These are phyloP conservation scores for Gnaphalium uliginosum DNA, from an alignment of 129 eudicot genomes.

Conservation along the genomic window DNA sequence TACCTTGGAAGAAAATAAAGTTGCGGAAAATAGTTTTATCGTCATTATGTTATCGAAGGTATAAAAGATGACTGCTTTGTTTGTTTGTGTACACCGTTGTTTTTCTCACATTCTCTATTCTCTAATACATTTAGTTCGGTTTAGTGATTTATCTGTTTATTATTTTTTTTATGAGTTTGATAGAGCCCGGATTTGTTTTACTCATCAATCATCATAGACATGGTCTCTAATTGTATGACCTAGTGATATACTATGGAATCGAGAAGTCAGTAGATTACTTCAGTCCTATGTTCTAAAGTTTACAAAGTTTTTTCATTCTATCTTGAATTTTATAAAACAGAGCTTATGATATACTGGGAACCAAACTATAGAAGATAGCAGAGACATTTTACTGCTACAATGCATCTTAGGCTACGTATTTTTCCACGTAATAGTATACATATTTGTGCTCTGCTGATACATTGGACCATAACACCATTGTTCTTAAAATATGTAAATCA, in stretches of 20 bases:
- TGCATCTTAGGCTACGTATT: not conserved
- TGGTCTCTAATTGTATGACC: no score
- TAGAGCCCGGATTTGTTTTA: not conserved
- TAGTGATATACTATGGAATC: no score
- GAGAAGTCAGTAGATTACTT: no score
- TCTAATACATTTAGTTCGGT: not conserved
- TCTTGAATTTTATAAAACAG: not conserved
- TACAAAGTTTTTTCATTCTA: not conserved
- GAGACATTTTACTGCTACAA: not conserved
- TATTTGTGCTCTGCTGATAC: not conserved
- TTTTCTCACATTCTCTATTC: not conserved
- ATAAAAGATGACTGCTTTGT: not conserved
- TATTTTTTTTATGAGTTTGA: not conserved
- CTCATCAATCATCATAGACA: not conserved
- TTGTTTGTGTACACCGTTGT: not conserved
- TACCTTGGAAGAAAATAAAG: constrained; percentile 72
- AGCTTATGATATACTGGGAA: not conserved
- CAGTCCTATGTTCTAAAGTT: not conserved
- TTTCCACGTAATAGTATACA: not conserved
- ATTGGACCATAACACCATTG: no score
- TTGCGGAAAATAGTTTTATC: constrained; percentile 67
- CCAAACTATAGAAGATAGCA: not conserved
- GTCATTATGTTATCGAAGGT: constrained; percentile 86
- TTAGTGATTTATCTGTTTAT: no score
- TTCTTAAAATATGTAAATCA: not conserved